phyloP scores from a whole-genome alignment of 805 yeast genomes.

The Zygotorulaspora chibaensis region DNA sequence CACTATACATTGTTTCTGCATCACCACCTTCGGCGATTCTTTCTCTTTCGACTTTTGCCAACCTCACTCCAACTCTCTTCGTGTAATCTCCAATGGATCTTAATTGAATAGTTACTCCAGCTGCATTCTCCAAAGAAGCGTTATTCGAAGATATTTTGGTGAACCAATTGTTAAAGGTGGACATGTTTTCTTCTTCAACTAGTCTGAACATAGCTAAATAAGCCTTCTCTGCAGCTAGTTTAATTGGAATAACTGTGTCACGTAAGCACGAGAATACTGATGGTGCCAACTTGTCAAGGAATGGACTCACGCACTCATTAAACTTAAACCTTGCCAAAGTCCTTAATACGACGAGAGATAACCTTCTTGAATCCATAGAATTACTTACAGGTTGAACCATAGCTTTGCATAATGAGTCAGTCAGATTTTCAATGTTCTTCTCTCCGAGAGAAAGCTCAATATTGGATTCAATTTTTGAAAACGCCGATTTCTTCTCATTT shows the following conservation, averaged over 20 bases:
- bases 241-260: constrained; percentile 85
- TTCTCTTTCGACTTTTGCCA: constrained; percentile 84
- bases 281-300: constrained; percentile 57
- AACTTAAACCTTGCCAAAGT: constrained; percentile 65
- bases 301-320: constrained; percentile 46
- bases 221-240: constrained; percentile 91
- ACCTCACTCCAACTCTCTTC: constrained; percentile 80
- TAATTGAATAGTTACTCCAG: constrained; percentile 49
- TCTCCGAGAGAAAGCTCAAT: constrained; percentile 40
- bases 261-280: constrained; percentile 78
- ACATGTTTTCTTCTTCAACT: constrained; percentile 58
- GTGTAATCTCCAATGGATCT: constrained; percentile 87
- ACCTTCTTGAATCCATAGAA: constrained; percentile 74
- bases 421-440: constrained; percentile 40
- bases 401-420: constrained; percentile 47
- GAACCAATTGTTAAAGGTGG: constrained; percentile 63
- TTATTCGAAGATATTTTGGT: constrained; percentile 34
- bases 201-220: constrained; percentile 67
- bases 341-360: constrained; percentile 69
- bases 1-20: constrained; percentile 76
- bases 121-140: constrained; percentile 37
- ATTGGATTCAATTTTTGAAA: constrained; percentile 25
- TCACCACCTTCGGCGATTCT: constrained; percentile 89
- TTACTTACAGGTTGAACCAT: constrained; percentile 52
- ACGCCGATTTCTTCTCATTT: constrained; percentile 40